Percentiles rank a stretch among this genome's conserved stretches.
Evolutionary conservation across 441 rosid species (phyloP).

Genomic region (Metrosideros polymorpha): DNA sequence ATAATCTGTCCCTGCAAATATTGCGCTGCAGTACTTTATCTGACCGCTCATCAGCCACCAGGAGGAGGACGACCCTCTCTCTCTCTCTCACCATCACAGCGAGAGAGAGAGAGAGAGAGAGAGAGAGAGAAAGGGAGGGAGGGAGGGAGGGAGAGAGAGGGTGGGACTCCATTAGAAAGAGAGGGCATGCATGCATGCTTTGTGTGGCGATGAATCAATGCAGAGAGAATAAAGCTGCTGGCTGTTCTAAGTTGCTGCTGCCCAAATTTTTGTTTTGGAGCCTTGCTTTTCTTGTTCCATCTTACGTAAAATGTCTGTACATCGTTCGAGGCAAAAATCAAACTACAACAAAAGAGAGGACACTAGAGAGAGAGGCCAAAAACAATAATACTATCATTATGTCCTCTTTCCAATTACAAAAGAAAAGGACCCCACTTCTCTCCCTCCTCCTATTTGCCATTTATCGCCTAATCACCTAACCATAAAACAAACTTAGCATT

Average conservation of each 20-base stretch:
- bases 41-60: neutral
- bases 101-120: neutral
- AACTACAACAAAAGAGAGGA: neutral
- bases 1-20: conserved; percentile 6
- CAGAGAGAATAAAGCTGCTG: conserved; percentile 25
- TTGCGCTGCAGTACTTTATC: conserved; percentile 7
- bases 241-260: neutral
- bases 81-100: neutral
- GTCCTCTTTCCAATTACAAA: neutral
- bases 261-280: conserved; percentile 11
- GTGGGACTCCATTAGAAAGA: neutral
- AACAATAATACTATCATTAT: neutral
- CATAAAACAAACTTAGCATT: conserved; percentile 13
- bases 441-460: neutral
- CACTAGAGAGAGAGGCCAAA: neutral
- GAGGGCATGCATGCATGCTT: neutral
- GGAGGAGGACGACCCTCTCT: neutral
- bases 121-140: neutral
- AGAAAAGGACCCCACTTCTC: neutral
- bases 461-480: conserved; percentile 11
- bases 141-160: neutral
- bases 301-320: conserved; percentile 13
- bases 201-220: neutral
- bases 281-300: conserved; percentile 21
- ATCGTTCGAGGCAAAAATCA: conserved; percentile 16